A percentile compares a stretch with the other conserved stretches of the same genome.
Conservation (phyloP, 1,284 basidiomycete genomes). For the Ceratobasidium sp. region DNA sequence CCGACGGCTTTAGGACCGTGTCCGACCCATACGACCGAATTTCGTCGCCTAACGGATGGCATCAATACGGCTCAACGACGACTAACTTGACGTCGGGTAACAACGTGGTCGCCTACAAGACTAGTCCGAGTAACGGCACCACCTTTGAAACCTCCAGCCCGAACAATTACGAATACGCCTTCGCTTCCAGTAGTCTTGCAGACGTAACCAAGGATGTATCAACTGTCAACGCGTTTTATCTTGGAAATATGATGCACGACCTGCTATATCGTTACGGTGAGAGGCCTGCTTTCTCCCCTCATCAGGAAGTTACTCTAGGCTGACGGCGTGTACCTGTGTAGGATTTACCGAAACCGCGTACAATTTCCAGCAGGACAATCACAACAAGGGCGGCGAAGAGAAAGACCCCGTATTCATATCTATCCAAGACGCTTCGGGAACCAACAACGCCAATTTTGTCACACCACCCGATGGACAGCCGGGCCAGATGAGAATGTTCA, state of each 20-base stretch:
- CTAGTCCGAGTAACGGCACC: slow-evolving; percentile 35
- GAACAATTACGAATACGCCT: slow-evolving; percentile 45
- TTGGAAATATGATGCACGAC: slow-evolving; percentile 48
- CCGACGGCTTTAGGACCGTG: slow-evolving; percentile 38
- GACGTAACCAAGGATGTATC: slow-evolving; percentile 10
- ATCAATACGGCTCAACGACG: slow-evolving; percentile 26
- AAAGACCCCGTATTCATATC: slow-evolving; percentile 46
- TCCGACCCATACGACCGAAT: slow-evolving; percentile 45
- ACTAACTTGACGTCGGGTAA: slow-evolving; percentile 42
- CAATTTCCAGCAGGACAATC: slow-evolving; percentile 49
- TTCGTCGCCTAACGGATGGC: slow-evolving; percentile 50
- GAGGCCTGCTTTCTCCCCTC: too few species aligned
- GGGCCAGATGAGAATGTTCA: slow-evolving; percentile 46
- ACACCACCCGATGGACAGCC: slow-evolving; percentile 35
- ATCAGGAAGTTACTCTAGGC: background rate
- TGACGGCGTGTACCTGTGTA: background rate
- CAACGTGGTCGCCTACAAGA: slow-evolving; percentile 47
- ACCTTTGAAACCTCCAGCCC: background rate
- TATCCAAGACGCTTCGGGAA: slow-evolving; percentile 45
- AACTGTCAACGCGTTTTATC: slow-evolving; percentile 45
- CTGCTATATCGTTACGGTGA: slow-evolving; percentile 21
- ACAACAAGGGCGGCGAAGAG: slow-evolving; percentile 21
- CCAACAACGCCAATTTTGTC: slow-evolving; percentile 48
- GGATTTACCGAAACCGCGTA: slow-evolving; percentile 49
- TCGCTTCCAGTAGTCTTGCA: slow-evolving; percentile 1